Base-by-base conservation (phyloP, 2,329 filamentous ascomycete genomes). In the Aspergillus japonicus region DNA sequence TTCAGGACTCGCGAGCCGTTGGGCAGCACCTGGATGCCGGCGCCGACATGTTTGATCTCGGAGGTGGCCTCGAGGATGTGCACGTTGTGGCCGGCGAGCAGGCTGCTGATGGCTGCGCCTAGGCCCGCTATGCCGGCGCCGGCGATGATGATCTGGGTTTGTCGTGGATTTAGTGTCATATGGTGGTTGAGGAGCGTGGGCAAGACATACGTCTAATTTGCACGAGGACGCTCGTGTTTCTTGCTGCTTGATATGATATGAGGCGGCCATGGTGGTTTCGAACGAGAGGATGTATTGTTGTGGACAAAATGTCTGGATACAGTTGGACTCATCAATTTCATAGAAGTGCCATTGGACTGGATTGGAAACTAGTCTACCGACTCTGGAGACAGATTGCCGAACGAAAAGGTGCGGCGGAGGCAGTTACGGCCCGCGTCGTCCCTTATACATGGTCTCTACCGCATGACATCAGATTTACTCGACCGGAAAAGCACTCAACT, bases 21-120 rank as follows among this genome's bases (percentile, higher is more conserved):
- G 1, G 68, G 68, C 0, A 69, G 52, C 4, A 67, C 57, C 31
- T 70, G 68, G 16, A 70, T 69, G 0, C 68, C 68, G 0, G 68
- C 68, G 4, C 68, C 68, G 3, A 70, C 68, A 29, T 70, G 67
- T 50, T 60, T 59, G 52, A 70, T 68, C 21, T 66, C 65, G 2
- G 50, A 42, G 2, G 67, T 55, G 1, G 65, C 59, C 57, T 70
- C 68, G 16, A 70, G 64, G 12, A 70, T 53, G 1, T 56, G 55
- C 1, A 70, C 66, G n/a, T 58, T 16, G 52, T 70, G 67, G 1
- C 68, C 68, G 7, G 68, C 61, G 1, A 69, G 60, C 11, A 60
- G 58, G 14, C 61, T 61, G 48, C 64, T 62, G 29, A 70, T 69
- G 1, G 68, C 66, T 2, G 66, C 48, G 11, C 64, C 68, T 5